Percentiles rank a stretch among this genome's conserved stretches.
Conservation (phyloP, 2,329 filamentous ascomycete genomes). For the Hortaea sp. region DNA sequence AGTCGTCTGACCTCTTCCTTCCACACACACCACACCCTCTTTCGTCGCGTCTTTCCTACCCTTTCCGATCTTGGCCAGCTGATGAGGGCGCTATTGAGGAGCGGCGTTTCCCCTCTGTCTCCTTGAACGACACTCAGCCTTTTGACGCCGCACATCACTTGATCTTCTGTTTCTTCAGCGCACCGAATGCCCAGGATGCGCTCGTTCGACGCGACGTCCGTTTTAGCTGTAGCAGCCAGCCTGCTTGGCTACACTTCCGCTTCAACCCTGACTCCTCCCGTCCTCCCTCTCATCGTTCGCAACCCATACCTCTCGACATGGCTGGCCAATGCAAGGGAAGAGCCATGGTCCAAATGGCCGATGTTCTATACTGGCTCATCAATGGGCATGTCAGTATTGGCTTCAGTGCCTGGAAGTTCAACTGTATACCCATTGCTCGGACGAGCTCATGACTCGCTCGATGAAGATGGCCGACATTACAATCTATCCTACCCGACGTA, state of each 20-base stretch:
- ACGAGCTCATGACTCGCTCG: slow-evolving; percentile 54
- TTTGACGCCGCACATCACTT: no score
- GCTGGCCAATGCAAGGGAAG: slow-evolving; percentile 57
- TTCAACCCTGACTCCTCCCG: slow-evolving; percentile 45
- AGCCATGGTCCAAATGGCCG: slow-evolving; percentile 76
- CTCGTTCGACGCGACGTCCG: background rate
- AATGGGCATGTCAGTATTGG: slow-evolving; percentile 54
- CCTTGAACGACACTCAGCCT: no score
- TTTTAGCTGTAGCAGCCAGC: background rate
- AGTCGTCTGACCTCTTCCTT: no score
- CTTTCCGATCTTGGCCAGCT: no score
- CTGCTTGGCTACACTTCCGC: slow-evolving; percentile 28
- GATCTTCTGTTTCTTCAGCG: no score
- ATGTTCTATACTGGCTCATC: slow-evolving; percentile 72
- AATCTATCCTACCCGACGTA: slow-evolving; percentile 50
- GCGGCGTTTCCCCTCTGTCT: no score
- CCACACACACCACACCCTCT: no score
- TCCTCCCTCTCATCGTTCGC: slow-evolving; percentile 41
- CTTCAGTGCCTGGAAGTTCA: slow-evolving; percentile 49
- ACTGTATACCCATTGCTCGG: slow-evolving; percentile 56
- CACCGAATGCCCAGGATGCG: background rate
- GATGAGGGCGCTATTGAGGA: no score
- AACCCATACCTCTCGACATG: slow-evolving; percentile 43
- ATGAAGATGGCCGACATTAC: slow-evolving; percentile 37
- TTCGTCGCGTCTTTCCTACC: no score